Base-by-base conservation (phyloP, 768 basidiomycete genomes). In the Boletus fagicola region DNA sequence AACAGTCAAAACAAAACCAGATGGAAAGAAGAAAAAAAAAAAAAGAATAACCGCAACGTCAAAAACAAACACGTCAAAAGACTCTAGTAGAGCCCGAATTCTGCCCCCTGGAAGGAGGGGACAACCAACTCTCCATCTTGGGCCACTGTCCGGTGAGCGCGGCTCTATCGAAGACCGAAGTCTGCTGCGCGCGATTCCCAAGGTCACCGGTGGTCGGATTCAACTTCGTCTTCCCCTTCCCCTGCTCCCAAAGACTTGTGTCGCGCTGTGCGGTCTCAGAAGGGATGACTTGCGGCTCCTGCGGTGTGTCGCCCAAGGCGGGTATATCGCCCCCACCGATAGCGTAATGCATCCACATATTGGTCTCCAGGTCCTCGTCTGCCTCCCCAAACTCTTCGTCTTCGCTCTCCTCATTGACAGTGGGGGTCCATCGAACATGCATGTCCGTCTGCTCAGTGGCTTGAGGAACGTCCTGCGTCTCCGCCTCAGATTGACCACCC, bases 121-220 rank as follows among this genome's bases (percentile, higher is more conserved):
- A 60, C 56, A 71, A 36, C 70, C 71, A 72, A 44, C 54, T 73
- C 63, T 72, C 71, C 72, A 74, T 68, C 65, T 71, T 74, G 51
- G 70, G 72, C 71, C 71, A 70, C 38, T 65, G 70, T 30, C 66
- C 71, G 47, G 65, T 46, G 36, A 64, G 13, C 55, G 62, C 64
- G 57, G 70, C 67, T 63, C 59, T 66, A 62, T 69, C 68, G 54
- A 64, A 67, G 54, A 36, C 63, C 49, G 67, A 55, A 26, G 68
- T 33, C 59, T 62, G 60, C 53, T 68, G 69, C 42, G 43, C 61
- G 59, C 68, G 66, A 54, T 63, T 64, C 46, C 62, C 65, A 45
- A 26, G 4, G 46, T 70, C 64, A 35, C 59, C 62, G 20, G 38
- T 45, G 28, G 52, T 46, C 33, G 61, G 50, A 33, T 54, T 53